phyloP scores from a whole-genome alignment of 2,329 filamentous ascomycete species.

The Setomelanomma holmii region DNA sequence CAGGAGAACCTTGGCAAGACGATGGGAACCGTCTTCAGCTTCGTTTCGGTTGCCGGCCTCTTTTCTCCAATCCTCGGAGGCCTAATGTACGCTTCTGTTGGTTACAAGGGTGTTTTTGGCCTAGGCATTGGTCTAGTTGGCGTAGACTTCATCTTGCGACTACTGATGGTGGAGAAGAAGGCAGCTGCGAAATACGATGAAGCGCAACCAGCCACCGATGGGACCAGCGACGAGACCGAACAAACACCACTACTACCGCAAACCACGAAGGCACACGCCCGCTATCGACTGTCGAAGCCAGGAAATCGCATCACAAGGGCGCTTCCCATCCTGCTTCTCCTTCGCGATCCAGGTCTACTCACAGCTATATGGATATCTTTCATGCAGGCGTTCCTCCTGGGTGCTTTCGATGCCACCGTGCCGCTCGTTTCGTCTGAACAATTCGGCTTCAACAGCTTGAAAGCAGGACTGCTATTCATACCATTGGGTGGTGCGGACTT shows the following conservation, averaged over 20 bases:
- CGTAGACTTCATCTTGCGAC: constrained; percentile 66
- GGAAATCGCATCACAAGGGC: constrained; percentile 49
- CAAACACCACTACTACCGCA: constrained; percentile 32
- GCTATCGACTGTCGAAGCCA: constrained; percentile 54
- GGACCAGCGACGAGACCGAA: constrained; percentile 27
- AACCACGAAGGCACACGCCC: constrained; percentile 25
- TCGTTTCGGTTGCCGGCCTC: constrained; percentile 65
- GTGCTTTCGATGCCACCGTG: constrained; percentile 58
- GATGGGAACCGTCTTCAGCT: constrained; percentile 67
- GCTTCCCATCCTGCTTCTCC: constrained; percentile 58
- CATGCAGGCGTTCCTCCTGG: constrained; percentile 47
- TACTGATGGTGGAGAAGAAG: constrained; percentile 69
- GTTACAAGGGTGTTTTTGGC: constrained; percentile 66
- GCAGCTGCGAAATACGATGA: constrained; percentile 55
- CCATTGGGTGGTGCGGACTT: constrained; percentile 55
- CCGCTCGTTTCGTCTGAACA: constrained; percentile 53
- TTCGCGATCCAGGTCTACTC: constrained; percentile 41
- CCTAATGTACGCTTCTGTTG: constrained; percentile 64
- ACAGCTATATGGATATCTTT: constrained; percentile 43
- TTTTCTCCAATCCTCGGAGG: constrained; percentile 67
- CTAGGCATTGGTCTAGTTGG: constrained; percentile 62
- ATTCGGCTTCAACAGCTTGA: constrained; percentile 55
- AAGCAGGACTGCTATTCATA: constrained; percentile 55
- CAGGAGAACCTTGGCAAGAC: constrained; percentile 65
- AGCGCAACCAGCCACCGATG: constrained; percentile 3